Percentiles rank a stretch among this genome's conserved stretches.
Evolutionary conservation across 1,284 basidiomycete species (phyloP).

Genomic region (Apiotrichum laibachii): DNA sequence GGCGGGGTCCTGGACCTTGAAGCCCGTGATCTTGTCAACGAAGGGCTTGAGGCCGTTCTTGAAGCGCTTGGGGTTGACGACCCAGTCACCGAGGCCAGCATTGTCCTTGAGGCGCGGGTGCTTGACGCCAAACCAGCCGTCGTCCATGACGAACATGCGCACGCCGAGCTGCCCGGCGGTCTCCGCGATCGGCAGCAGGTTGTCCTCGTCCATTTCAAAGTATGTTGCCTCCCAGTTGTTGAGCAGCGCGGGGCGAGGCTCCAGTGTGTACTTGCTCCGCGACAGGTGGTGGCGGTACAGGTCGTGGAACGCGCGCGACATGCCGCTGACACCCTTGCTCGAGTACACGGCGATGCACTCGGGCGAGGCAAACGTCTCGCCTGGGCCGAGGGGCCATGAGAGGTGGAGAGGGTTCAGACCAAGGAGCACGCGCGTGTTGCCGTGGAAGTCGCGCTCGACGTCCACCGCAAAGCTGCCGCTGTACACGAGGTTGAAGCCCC

Average conservation of each 20-base stretch:
- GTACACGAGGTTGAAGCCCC: conserved; percentile 35
- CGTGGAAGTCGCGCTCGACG: conserved; percentile 25
- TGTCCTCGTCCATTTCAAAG: conserved; percentile 32
- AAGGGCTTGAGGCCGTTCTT: conserved; percentile 28
- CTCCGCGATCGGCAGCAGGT: conserved; percentile 27
- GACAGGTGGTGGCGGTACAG: conserved; percentile 34
- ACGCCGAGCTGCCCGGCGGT: conserved; percentile 28
- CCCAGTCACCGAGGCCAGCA: conserved; percentile 39
- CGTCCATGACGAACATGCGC: conserved; percentile 41
- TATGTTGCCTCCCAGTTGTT: conserved; percentile 45
- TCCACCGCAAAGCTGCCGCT: conserved; percentile 28
- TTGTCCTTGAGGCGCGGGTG: conserved; percentile 29
- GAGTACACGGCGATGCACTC: conserved; percentile 34
- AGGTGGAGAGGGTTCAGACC: conserved; percentile 38
- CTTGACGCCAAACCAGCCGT: conserved; percentile 42
- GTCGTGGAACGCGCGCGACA: conserved; percentile 29
- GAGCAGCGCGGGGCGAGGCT: conserved; percentile 29
- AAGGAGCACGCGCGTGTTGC: conserved; percentile 23
- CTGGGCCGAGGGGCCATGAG: conserved; percentile 22
- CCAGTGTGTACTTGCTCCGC: conserved; percentile 15
- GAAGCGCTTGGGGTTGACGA: conserved; percentile 30
- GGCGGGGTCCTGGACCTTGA: not conserved
- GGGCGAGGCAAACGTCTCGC: conserved; percentile 32
- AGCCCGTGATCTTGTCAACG: conserved; percentile 19
- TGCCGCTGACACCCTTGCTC: conserved; percentile 26